Evolutionary conservation across 805 yeast genomes (phyloP), one percentile per base, ranked within the genome.

Genomic region (Suhomyces pyralidae): DNA sequence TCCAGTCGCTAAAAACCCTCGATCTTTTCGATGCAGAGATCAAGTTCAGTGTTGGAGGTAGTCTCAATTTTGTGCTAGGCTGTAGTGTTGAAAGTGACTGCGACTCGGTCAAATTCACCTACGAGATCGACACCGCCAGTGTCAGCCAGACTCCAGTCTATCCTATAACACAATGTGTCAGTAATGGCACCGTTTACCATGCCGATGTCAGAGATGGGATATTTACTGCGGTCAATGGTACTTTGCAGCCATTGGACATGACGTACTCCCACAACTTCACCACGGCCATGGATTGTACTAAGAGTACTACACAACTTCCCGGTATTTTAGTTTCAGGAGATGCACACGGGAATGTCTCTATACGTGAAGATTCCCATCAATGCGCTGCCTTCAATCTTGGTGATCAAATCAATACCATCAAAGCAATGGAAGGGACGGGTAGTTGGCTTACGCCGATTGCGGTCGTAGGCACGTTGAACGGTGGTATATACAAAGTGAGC

Each of bases 281-380:
- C 3, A 47, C 56, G 3, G 15, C 50, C 2, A 12, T 49, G 30
- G 55, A 49, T 14, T 14, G 32, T 25, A n/a, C 26, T 22, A 15
- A 12, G 7, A 17, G 12, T 34, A 34, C 17, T 30, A 26, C 22
- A 20, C 22, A 20, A 4, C 22, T 43, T 20, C 30, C 51, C 28
- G 20, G 45, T 26, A n/a, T 26, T 8, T 25, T 59, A 7, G 32
- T 68, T 0, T 49, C 54, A 17, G 71, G 69, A 5, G 76, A 71
- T 49, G 59, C 69, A 0, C 53, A 58, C 17, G 77, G 77, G 1
- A 70, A 71, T 48, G 30, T 67, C 12, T 58, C 51, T 43, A 60
- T 57, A n/a, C 22, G 45, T 19, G 54, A 49, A 12, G 55, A 55
- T 7, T 50, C 32, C 38, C 45, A 48, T 9, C 59, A 55, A 46